A percentile compares a stretch with the other conserved stretches of the same genome.
Evolutionary conservation across 345 rosid species (phyloP).

Genomic region (Linum lewisii): DNA sequence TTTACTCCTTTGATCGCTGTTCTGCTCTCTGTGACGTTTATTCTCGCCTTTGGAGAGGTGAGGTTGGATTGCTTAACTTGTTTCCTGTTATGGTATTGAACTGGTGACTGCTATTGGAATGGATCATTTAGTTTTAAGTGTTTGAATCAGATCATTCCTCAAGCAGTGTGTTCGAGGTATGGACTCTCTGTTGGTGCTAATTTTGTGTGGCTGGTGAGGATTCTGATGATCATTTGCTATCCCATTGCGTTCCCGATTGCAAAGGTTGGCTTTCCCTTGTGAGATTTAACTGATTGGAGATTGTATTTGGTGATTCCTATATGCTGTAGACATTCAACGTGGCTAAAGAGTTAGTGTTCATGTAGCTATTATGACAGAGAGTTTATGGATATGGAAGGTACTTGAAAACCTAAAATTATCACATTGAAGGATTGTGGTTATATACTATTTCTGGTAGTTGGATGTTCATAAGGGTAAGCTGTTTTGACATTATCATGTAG

Average conservation of each 20-base stretch:
- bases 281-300: not conserved
- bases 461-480: not conserved
- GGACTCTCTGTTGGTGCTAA: constrained; percentile 22
- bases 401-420: no score
- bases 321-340: not conserved
- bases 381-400: not conserved
- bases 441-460: not conserved
- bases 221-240: constrained; percentile 24
- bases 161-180: constrained; percentile 24
- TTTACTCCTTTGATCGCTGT: constrained; percentile 23
- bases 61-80: not conserved
- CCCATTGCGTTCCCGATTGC: constrained; percentile 23
- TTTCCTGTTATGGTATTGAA: not conserved
- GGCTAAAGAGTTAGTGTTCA: not conserved
- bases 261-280: constrained; percentile 11
- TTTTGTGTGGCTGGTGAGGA: constrained; percentile 22
- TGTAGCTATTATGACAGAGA: no score
- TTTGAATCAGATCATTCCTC: constrained; percentile 18
- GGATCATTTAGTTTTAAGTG: not conserved
- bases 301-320: not conserved
- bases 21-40: constrained; percentile 25
- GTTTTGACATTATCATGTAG: not conserved
- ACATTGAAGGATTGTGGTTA: not conserved
- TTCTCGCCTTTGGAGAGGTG: constrained; percentile 25
- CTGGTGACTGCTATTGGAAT: not conserved